Percentiles rank a stretch among this genome's conserved stretches.
Conservation (phyloP, 805 yeast species). For the Myxozyma lipomycoides region DNA sequence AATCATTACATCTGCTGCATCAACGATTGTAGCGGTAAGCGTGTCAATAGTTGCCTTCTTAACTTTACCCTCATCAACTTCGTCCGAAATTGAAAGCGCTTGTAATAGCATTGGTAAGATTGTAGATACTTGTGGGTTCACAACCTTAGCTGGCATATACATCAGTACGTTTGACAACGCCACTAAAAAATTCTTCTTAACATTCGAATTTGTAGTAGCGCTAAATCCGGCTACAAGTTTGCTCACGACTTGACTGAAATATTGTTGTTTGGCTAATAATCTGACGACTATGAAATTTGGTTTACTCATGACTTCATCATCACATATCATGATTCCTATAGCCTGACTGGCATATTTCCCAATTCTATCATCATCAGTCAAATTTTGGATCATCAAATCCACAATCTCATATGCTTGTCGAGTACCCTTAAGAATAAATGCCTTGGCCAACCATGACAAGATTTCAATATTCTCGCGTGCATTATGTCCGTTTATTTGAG, state of each 20-base stretch:
- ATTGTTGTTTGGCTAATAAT: conserved; percentile 72
- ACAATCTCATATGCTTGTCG: conserved; percentile 38
- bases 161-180: conserved; percentile 66
- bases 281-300: conserved; percentile 57
- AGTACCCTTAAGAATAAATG: conserved; percentile 58
- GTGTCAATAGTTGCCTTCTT: conserved; percentile 61
- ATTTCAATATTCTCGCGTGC: conserved; percentile 9
- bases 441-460: conserved; percentile 50
- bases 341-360: conserved; percentile 50
- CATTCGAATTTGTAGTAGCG: conserved; percentile 15
- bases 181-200: conserved; percentile 53
- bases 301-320: conserved; percentile 57
- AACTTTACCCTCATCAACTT: conserved; percentile 43
- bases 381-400: conserved; percentile 38
- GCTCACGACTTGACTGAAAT: conserved; percentile 61
- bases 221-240: conserved; percentile 49
- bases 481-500: background rate
- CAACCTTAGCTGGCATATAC: conserved; percentile 58
- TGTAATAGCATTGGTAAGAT: conserved; percentile 71
- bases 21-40: conserved; percentile 52
- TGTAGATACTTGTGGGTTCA: conserved; percentile 57
- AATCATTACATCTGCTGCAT: conserved; percentile 50
- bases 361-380: conserved; percentile 35
- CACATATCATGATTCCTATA: conserved; percentile 63
- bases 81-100: conserved; percentile 49